phyloP scores from a whole-genome alignment of 2,329 filamentous ascomycete species.

The Passalora sequoiae region DNA sequence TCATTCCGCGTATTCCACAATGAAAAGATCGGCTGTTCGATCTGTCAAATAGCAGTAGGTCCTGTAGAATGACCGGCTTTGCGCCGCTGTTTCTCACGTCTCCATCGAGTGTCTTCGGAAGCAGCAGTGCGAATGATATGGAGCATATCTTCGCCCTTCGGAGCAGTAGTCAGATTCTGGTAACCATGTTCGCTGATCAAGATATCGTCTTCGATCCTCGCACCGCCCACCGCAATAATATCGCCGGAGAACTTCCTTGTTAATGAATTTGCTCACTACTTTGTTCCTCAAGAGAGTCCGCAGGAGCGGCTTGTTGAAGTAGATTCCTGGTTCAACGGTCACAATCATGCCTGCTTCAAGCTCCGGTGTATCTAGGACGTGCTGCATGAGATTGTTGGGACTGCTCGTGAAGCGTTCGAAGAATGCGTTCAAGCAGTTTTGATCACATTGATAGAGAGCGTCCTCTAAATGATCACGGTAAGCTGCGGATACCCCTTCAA shows the following conservation, averaged over 20 bases:
- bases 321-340: constrained; percentile 87
- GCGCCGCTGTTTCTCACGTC: too few species aligned
- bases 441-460: neutral
- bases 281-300: constrained; percentile 57
- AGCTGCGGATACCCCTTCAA: too few species aligned
- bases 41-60: too few species aligned
- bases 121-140: constrained; percentile 22
- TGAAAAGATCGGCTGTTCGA: too few species aligned
- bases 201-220: constrained; percentile 84
- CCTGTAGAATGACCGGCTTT: too few species aligned
- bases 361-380: constrained; percentile 13
- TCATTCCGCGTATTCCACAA: too few species aligned
- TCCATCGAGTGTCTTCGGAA: too few species aligned
- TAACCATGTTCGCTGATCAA: constrained; percentile 71
- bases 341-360: constrained; percentile 67
- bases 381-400: too few species aligned
- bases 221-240: constrained; percentile 79
- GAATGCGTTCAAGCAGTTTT: constrained; percentile 47
- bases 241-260: constrained; percentile 57
- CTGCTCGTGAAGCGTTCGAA: constrained; percentile 56
- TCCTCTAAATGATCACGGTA: neutral
- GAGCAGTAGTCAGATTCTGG: constrained; percentile 79
- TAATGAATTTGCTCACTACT: constrained; percentile 58
- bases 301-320: constrained; percentile 69
- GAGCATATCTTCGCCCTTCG: constrained; percentile 44